These are phyloP conservation scores for Populus hybrid DNA, from an alignment of 441 rosid species.

Conservation along the genomic window DNA sequence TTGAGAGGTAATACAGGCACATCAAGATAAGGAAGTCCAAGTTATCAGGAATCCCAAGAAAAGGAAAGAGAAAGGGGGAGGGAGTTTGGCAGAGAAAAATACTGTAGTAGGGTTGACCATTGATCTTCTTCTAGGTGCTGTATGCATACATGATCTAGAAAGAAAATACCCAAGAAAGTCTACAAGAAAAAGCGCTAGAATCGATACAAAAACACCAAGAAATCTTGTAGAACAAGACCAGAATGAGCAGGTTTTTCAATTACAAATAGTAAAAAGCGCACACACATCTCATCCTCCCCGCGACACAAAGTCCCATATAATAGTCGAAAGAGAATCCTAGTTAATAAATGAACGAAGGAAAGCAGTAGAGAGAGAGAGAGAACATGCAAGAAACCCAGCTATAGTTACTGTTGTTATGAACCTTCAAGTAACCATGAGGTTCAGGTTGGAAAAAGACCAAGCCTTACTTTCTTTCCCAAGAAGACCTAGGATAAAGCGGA, in stretches of 20 bases:
- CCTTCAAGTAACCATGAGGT: constrained; percentile 15
- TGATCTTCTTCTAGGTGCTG: background rate
- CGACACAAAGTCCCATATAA: background rate
- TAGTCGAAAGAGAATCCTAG: constrained; percentile 9
- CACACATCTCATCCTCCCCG: background rate
- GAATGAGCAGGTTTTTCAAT: background rate
- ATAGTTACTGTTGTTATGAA: background rate
- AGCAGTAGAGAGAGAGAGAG: background rate
- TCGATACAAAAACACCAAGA: background rate
- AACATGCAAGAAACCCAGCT: background rate
- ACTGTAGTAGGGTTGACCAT: background rate
- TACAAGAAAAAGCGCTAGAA: background rate
- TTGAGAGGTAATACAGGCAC: background rate
- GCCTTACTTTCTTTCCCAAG: constrained; percentile 48
- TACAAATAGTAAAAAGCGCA: background rate
- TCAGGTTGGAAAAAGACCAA: constrained; percentile 35
- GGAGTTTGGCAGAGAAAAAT: background rate
- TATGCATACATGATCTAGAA: background rate
- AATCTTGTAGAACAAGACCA: background rate
- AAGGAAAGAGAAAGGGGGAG: background rate
- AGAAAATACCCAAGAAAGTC: background rate
- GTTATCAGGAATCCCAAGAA: background rate
- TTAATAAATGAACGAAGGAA: constrained; percentile 2
- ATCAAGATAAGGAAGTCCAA: background rate
- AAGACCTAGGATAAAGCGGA: constrained; percentile 17